These are phyloP conservation scores for Colletotrichum echinochloae DNA, from an alignment of 2,329 filamentous ascomycete species.

Conservation along the genomic window DNA sequence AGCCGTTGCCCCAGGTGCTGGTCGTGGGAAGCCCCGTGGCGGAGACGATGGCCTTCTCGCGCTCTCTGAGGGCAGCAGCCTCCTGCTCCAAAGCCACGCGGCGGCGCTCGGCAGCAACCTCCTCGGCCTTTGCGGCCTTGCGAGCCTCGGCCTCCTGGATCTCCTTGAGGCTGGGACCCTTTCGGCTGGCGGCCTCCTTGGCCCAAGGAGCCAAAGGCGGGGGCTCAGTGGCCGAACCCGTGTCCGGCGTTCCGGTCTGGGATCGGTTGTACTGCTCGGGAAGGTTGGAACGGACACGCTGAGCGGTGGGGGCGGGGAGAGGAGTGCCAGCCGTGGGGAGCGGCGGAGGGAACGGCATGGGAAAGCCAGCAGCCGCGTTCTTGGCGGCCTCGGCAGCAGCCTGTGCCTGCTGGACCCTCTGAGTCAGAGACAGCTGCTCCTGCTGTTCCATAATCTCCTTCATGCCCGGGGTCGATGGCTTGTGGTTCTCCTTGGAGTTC, in stretches of 20 bases:
- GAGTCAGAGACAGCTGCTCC: constrained; percentile 74
- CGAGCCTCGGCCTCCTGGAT: constrained; percentile 96
- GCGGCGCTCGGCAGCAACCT: constrained; percentile 80
- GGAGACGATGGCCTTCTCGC: constrained; percentile 67
- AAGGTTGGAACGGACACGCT: constrained; percentile 85
- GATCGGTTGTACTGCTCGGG: constrained; percentile 80
- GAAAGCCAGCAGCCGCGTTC: constrained; percentile 71
- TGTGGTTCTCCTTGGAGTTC: constrained; percentile 37
- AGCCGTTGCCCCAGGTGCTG: constrained; percentile 88
- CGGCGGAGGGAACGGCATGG: constrained; percentile 80
- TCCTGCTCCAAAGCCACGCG: constrained; percentile 86
- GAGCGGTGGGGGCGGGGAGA: constrained; percentile 88
- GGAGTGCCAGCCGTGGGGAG: constrained; percentile 82
- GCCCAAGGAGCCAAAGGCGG: constrained; percentile 95
- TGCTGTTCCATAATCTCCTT: constrained; percentile 42
- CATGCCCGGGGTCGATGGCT: constrained; percentile 34
- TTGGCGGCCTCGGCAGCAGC: constrained; percentile 59
- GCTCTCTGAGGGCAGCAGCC: constrained; percentile 68
- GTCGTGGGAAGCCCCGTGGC: constrained; percentile 85
- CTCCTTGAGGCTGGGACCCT: constrained; percentile 92
- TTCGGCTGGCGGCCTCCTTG: constrained; percentile 82
- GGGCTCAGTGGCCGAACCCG: constrained; percentile 57
- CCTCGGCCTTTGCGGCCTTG: constrained; percentile 90
- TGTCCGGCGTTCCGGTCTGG: constrained; percentile 81
- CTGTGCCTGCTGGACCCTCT: constrained; percentile 85